phyloP scores from a whole-genome alignment of 164 flowering plant species.

The Kalanchoe fedtschenkoi region DNA sequence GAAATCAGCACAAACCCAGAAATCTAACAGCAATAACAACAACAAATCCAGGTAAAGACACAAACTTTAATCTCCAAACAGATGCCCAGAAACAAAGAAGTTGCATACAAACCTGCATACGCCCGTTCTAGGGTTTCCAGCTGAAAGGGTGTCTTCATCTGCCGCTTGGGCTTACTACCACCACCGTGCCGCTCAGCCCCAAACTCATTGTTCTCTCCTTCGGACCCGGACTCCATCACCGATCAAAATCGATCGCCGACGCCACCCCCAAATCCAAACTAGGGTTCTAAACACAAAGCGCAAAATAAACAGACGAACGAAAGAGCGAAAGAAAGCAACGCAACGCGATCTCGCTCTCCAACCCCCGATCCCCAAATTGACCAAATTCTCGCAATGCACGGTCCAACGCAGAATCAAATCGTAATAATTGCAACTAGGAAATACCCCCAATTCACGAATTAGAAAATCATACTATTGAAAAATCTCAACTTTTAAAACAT shows the following conservation, averaged over 20 bases:
- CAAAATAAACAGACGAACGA: background rate
- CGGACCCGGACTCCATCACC: constrained; percentile 41
- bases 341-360: background rate
- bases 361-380: background rate
- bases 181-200: constrained; percentile 16
- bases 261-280: constrained; percentile 1
- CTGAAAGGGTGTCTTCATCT: constrained; percentile 71
- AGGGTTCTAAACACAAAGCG: background rate
- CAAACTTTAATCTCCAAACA: background rate
- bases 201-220: constrained; percentile 23
- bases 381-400: constrained; percentile 1
- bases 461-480: background rate
- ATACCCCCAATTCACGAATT: background rate
- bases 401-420: constrained; percentile 3
- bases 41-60: background rate
- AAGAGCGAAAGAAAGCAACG: background rate
- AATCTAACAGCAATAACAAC: too few relatives aligned
- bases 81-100: background rate
- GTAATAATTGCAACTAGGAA: background rate
- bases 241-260: constrained; percentile 5
- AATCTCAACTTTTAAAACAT: background rate
- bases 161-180: constrained; percentile 40
- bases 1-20: too few relatives aligned
- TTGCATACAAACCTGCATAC: constrained; percentile 31
- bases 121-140: constrained; percentile 52